phyloP scores from a whole-genome alignment of 768 basidiomycete species.

The Termitomyces sp. region DNA sequence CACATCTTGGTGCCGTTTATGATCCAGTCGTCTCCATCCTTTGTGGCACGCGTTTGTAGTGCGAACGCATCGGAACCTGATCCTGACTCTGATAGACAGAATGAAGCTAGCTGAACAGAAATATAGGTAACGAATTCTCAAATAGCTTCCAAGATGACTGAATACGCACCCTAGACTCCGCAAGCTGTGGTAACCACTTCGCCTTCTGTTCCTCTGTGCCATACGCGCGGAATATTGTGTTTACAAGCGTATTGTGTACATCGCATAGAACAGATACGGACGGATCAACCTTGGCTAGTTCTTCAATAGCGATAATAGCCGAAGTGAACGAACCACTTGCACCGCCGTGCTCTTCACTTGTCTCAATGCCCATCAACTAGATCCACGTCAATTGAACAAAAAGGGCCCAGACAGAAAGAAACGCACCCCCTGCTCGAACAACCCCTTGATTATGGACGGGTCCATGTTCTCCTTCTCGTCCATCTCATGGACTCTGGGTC shows the following conservation, averaged over 20 bases:
- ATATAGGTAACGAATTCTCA: not conserved
- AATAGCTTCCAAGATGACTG: not conserved
- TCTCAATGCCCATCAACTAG: constrained; percentile 98
- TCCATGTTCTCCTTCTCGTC: constrained; percentile 98
- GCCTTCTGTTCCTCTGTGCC: constrained; percentile 82
- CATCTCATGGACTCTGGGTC: constrained; percentile 93
- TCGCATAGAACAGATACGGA: constrained; percentile 96
- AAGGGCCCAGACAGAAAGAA: not conserved
- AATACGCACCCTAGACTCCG: constrained; percentile 63
- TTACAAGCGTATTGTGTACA: constrained; percentile 98
- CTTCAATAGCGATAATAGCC: constrained; percentile 95
- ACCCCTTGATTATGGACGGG: constrained; percentile 73
- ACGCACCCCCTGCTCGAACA: constrained; percentile 93
- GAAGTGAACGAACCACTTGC: constrained; percentile 90
- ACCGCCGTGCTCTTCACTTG: constrained; percentile 76
- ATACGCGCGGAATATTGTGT: constrained; percentile 88
- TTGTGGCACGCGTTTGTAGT: constrained; percentile 87
- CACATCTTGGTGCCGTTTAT: constrained; percentile 99
- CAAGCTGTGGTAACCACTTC: constrained; percentile 82
- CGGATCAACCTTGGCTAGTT: constrained; percentile 94
- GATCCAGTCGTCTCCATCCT: constrained; percentile 81
- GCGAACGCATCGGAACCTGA: constrained; percentile 98
- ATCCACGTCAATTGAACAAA: constrained; percentile 1
- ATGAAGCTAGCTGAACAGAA: constrained; percentile 78
- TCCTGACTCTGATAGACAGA: constrained; percentile 89